Percentiles rank a stretch among this genome's conserved stretches.
Evolutionary conservation across 257 asterid species (phyloP).

Genomic region (Jacaranda mimosifolia): DNA sequence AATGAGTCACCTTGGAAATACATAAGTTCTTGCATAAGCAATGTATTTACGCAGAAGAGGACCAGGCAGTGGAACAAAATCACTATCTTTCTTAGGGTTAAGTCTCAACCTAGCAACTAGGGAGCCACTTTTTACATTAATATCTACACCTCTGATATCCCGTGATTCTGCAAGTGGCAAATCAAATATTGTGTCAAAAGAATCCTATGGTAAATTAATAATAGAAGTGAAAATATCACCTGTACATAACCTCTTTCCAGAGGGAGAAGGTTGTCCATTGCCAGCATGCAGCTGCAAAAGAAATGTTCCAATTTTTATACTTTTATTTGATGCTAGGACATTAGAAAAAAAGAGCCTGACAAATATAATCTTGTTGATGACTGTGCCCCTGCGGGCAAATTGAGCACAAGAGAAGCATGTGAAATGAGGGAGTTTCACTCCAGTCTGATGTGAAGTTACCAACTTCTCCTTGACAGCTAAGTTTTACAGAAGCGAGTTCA

Average conservation of each 20-base stretch:
- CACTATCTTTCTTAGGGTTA: constrained; percentile 76
- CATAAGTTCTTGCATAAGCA: constrained; percentile 89
- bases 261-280: constrained; percentile 68
- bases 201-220: constrained; percentile 23
- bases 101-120: constrained; percentile 82
- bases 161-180: constrained; percentile 59
- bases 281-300: constrained; percentile 90
- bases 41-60: constrained; percentile 95
- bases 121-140: constrained; percentile 58
- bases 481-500: background rate
- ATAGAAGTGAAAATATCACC: constrained; percentile 54
- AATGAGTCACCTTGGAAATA: constrained; percentile 77
- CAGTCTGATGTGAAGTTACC: constrained; percentile 29
- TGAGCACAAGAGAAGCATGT: constrained; percentile 15
- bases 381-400: constrained; percentile 12
- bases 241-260: constrained; percentile 73
- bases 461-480: constrained; percentile 5
- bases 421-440: background rate
- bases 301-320: constrained; percentile 31
- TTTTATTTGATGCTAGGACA: constrained; percentile 4
- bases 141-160: constrained; percentile 52
- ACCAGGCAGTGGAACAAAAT: constrained; percentile 92
- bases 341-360: constrained; percentile 1
- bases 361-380: background rate
- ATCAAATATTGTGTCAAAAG: constrained; percentile 39